These are phyloP conservation scores for Tricholoma sp. DNA, from an alignment of 768 basidiomycete genomes.

Conservation along the genomic window DNA sequence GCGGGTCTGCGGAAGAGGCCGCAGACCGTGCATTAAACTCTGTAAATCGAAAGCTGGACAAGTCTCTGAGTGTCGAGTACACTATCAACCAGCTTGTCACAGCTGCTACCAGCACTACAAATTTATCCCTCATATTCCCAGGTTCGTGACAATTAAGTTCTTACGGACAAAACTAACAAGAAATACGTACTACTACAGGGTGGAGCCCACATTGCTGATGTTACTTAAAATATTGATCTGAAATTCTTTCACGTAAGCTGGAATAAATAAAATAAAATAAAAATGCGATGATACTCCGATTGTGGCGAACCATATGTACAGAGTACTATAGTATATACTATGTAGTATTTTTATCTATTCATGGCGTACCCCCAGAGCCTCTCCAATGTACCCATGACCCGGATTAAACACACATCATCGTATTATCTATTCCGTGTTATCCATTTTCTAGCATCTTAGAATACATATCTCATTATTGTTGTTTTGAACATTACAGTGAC, in stretches of 20 bases:
- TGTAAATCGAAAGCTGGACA: slow-evolving; percentile 80
- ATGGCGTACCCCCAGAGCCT: too few species aligned
- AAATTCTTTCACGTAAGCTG: neutral
- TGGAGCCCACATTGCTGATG: slow-evolving; percentile 24
- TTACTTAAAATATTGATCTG: neutral
- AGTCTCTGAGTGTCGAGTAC: slow-evolving; percentile 84
- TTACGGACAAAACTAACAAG: neutral
- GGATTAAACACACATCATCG: too few species aligned
- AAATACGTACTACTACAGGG: slow-evolving; percentile 23
- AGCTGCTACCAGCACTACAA: slow-evolving; percentile 73
- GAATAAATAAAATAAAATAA: too few species aligned
- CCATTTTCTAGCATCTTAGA: neutral
- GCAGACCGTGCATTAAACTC: slow-evolving; percentile 84
- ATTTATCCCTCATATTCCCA: slow-evolving; percentile 72
- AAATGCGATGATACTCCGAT: too few species aligned
- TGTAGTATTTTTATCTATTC: too few species aligned
- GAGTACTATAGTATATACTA: too few species aligned
- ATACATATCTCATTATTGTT: neutral
- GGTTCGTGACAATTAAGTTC: slow-evolving; percentile 39
- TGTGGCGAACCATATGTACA: too few species aligned
- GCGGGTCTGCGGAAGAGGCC: slow-evolving; percentile 72
- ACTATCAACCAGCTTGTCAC: slow-evolving; percentile 91
- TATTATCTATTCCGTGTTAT: neutral
- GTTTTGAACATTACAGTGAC: neutral
- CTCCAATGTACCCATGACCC: too few species aligned